Conservation (phyloP, 306 rosid genomes). For the Trifolium fragiferum region DNA sequence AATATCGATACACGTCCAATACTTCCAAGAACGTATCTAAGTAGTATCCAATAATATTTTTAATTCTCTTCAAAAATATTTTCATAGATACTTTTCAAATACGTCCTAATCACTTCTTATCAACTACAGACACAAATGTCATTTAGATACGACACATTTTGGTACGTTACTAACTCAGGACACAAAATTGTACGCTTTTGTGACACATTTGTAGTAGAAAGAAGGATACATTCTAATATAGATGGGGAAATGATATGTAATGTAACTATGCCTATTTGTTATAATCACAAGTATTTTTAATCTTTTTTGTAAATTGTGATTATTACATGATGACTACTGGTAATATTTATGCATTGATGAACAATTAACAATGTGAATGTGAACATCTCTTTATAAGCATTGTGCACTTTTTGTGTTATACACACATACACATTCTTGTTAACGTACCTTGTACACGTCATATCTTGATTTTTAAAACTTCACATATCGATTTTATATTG, state of each 20-base stretch:
- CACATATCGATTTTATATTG: not conserved
- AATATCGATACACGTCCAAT: not conserved
- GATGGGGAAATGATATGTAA: not conserved
- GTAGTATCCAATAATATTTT: not conserved
- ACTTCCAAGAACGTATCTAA: not conserved
- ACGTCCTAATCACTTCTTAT: not conserved
- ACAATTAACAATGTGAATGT: not conserved
- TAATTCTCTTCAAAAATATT: not conserved
- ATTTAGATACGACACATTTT: not conserved
- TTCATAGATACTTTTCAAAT: not conserved
- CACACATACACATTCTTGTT: not conserved
- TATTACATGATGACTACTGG: not conserved
- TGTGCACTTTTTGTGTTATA: not conserved
- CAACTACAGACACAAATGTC: not conserved
- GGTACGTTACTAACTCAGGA: not conserved
- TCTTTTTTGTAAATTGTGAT: not conserved
- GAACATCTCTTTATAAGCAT: not conserved
- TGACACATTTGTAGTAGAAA: not conserved
- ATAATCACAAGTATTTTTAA: not conserved
- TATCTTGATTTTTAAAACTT: not conserved
- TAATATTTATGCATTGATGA: not conserved
- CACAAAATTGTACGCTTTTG: not conserved
- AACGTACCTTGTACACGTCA: not conserved
- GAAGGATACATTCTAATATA: not conserved
- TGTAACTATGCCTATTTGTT: not conserved